Conservation (phyloP, 495 filamentous ascomycete species). For the Aspergillus sclerotiicarbonarius region DNA sequence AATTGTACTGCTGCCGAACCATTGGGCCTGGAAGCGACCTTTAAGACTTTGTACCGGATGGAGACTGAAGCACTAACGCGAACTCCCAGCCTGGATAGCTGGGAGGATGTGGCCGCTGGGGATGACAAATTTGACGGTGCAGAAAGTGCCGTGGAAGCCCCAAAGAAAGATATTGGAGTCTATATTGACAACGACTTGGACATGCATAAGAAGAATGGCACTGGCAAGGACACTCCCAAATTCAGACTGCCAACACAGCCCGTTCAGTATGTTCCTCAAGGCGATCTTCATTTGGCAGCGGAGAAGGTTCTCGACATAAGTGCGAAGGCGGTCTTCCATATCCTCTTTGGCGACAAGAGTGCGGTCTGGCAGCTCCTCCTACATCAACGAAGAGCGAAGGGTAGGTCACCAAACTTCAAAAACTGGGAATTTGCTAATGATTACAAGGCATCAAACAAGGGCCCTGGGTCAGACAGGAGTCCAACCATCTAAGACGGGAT, state of each 20-base stretch:
- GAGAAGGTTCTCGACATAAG: constrained; percentile 83
- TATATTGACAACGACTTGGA: constrained; percentile 62
- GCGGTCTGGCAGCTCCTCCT: constrained; percentile 91
- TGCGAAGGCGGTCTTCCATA: constrained; percentile 90
- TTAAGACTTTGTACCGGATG: constrained; percentile 64
- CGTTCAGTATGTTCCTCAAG: constrained; percentile 77
- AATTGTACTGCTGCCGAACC: constrained; percentile 66
- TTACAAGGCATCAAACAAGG: constrained; percentile 68
- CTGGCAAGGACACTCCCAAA: constrained; percentile 60
- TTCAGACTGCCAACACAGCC: constrained; percentile 82
- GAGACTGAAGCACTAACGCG: constrained; percentile 61
- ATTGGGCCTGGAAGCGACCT: constrained; percentile 58
- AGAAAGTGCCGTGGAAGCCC: constrained; percentile 24
- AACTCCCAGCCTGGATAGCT: constrained; percentile 80
- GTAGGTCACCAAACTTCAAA: constrained; percentile 27
- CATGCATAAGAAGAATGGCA: constrained; percentile 40
- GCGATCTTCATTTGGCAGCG: constrained; percentile 65
- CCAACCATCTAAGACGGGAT: constrained; percentile 66
- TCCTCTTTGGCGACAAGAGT: constrained; percentile 93
- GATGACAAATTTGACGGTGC: constrained; percentile 38
- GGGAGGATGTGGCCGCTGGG: constrained; percentile 79
- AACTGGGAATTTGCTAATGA: constrained; percentile 16
- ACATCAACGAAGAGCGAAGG: constrained; percentile 75
- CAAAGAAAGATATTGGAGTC: constrained; percentile 58
- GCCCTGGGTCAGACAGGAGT: constrained; percentile 72